A percentile compares a stretch with the other conserved stretches of the same genome.
Evolutionary conservation across 805 yeast species (phyloP).

Genomic region (Blastobotrys americana): DNA sequence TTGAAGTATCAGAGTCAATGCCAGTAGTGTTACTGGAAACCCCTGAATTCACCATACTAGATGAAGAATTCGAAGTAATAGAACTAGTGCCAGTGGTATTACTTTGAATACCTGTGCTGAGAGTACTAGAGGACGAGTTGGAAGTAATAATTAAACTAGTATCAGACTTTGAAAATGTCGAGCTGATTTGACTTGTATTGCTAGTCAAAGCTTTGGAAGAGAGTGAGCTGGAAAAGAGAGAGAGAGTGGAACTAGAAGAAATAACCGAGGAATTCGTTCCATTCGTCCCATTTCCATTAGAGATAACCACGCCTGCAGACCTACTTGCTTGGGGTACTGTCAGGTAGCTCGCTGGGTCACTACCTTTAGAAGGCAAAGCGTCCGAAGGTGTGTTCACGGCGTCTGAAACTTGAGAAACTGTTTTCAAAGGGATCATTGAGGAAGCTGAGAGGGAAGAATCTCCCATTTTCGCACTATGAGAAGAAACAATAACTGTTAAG

Average conservation of each 20-base stretch:
- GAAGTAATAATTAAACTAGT: background rate
- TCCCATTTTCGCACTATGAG: too few relatives aligned
- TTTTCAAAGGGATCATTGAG: too few relatives aligned
- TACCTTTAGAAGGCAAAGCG: too few relatives aligned
- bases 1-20: background rate
- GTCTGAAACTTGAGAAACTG: too few relatives aligned
- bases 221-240: background rate
- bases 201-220: background rate
- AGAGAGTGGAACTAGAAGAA: background rate
- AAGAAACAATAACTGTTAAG: too few relatives aligned
- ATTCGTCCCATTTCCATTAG: background rate
- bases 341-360: too few relatives aligned
- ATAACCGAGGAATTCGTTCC: background rate
- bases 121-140: background rate
- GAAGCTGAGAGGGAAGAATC: too few relatives aligned
- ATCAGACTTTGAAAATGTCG: background rate
- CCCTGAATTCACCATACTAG: background rate
- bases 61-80: background rate
- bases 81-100: conserved; percentile 2
- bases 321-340: too few relatives aligned
- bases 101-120: background rate
- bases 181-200: background rate
- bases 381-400: too few relatives aligned
- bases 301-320: too few relatives aligned
- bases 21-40: conserved; percentile 3